Base-by-base conservation (phyloP, 2,329 filamentous ascomycete genomes). In the Colletotrichum lentis region DNA sequence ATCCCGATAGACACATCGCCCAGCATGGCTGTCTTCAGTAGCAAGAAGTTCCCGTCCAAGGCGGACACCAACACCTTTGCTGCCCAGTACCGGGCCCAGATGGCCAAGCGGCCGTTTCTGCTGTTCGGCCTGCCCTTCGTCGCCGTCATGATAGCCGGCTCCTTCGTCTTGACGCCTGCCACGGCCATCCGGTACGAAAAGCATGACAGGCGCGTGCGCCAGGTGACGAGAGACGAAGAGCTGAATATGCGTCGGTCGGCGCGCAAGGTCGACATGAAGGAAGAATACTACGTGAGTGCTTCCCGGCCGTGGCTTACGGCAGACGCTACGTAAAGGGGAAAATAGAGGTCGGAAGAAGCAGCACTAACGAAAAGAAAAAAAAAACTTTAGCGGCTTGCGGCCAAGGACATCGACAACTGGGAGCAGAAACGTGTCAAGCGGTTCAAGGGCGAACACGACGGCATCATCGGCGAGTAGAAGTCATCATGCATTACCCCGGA, bases 111-210 rank as follows among this genome's bases (percentile, higher is more conserved):
- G 74, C 96, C 96, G 1, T 99, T 99, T 78, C 82, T 94, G 35
- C 88, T 97, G 71, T 99, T 99, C 77, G 96, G 96, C 2, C 85
- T 99, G 4, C 96, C 96, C 0, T 99, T 99, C 79, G 87, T 99
- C 72, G 82, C 88, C 64, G 90, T 97, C 67, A 97, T 99, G 76
- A 88, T 99, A 31, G 93, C 91, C 1, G 95, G 94, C 0, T 97
- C 93, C 3, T 99, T 99, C 79, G 91, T 97, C 74, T 86, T 99
- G 56, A 98, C 96, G 0, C 96, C 95, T 1, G 96, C 95, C 5
- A 95, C 96, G 24, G 96, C 96, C 16, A 84, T 99, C 56, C 88
- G 96, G 67, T 99, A 98, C 80, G 96, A 99, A 81, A 89, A 92
- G 70, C 90, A 97, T 76, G 96, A 99, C 77, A 88, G 93, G 71